Base-by-base conservation (phyloP, 2,329 filamentous ascomycete genomes). In the Ceratocystis alfenasii region DNA sequence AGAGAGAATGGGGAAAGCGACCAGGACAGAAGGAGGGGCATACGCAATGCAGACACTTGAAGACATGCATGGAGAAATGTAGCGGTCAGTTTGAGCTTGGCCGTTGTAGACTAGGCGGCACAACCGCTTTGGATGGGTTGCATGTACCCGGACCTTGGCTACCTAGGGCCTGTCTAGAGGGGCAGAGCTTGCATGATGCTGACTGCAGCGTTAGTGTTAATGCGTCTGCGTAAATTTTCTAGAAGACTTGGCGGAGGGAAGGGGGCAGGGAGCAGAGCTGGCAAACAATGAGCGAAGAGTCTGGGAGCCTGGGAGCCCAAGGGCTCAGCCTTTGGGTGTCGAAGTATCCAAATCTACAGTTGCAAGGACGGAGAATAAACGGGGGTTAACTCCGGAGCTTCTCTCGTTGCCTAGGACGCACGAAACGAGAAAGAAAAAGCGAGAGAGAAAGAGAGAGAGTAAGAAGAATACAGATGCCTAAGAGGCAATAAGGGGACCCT, bases 21-120 rank as follows among this genome's bases (percentile, higher is more conserved):
- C 8, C 10, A 57, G 53, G 10, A 8, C 6, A 30, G 48, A 30
- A 57, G 28, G 3, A 30, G 12, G 17, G 15, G 28, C 10, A 6
- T n/a, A 33, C 30, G 10, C 53, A 57, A 57, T 57, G 53, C 53
- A 33, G 53, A 57, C 53, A 57, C 53, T 57, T 57, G 53, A 28
- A 57, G 53, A 57, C 22, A 57, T 17, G 22, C 22, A 17, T 30
- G 22, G 28, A 28, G 53, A 57, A 33, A 57, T 57, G 53, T 57
- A 57, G 53, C 53, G 53, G 53, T 57, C 53, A 57, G 53, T 12
- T 28, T 50, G 46, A n/a, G 45, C 20, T 48, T 48, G 45, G 45
- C 45, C 45, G 20, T 20, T n/a, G 45, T 48, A 48, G 45, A 41
- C 36, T 15, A 41, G 36, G 36, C 36, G 36, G 36, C 36, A 41